These are phyloP conservation scores for Strigomonas culicis DNA, from an alignment of 208 protist species.

Conservation along the genomic window DNA sequence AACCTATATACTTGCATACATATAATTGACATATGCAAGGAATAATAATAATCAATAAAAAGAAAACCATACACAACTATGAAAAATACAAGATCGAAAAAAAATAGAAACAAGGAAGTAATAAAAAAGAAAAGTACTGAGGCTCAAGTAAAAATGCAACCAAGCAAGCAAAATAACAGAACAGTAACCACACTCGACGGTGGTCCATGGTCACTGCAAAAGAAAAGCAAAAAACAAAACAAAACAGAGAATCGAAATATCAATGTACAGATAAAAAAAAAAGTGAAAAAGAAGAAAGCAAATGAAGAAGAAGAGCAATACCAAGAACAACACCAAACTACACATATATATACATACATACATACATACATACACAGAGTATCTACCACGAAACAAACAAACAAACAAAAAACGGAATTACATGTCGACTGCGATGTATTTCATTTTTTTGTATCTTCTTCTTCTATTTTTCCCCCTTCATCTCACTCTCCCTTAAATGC, in stretches of 20 bases:
- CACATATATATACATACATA: conserved; percentile 14
- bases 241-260: conserved; percentile 6
- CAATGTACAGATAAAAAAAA: conserved; percentile 3
- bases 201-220: not conserved
- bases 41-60: conserved; percentile 5
- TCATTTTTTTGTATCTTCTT: conserved; percentile 11
- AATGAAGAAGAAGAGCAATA: conserved; percentile 6
- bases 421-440: not conserved
- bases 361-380: not conserved
- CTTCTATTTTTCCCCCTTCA: not conserved
- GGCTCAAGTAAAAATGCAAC: conserved; percentile 5
- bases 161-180: not conserved
- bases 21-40: not conserved
- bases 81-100: not conserved
- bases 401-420: conserved; percentile 15
- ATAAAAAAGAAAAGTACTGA: conserved; percentile 16
- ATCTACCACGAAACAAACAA: not conserved
- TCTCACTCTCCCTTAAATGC: not conserved
- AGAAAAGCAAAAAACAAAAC: not conserved
- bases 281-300: not conserved
- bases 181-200: not conserved
- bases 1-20: not conserved
- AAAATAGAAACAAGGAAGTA: conserved; percentile 6
- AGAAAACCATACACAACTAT: not conserved
- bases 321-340: not conserved